A percentile compares a stretch with the other conserved stretches of the same genome.
These are phyloP conservation scores for Bruguiera gymnorhiza DNA, from an alignment of 345 rosid genomes.

Conservation along the genomic window DNA sequence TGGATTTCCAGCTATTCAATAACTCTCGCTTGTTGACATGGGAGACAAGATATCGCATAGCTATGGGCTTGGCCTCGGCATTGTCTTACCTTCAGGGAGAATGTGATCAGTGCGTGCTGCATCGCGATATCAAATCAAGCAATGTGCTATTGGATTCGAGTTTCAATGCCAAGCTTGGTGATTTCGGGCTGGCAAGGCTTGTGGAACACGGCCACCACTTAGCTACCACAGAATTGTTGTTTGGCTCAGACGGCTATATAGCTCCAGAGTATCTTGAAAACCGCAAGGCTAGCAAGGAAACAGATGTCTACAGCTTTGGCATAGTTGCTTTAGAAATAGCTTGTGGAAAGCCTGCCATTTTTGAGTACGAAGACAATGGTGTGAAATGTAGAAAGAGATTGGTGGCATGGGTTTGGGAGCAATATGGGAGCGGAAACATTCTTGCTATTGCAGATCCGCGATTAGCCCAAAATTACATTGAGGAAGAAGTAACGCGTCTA, in stretches of 20 bases:
- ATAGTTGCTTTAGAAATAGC: constrained; percentile 24
- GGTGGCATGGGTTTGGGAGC: constrained; percentile 28
- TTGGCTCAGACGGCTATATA: constrained; percentile 29
- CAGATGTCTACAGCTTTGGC: constrained; percentile 21
- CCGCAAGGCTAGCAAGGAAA: constrained; percentile 17
- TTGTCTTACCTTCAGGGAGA: constrained; percentile 28
- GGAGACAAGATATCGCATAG: constrained; percentile 23
- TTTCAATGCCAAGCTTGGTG: constrained; percentile 33
- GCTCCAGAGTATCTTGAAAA: constrained; percentile 13
- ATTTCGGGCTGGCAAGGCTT: constrained; percentile 37
- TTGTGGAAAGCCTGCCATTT: constrained; percentile 5
- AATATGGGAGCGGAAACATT: constrained; percentile 1
- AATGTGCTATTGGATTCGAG: constrained; percentile 26
- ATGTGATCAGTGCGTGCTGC: constrained; percentile 24
- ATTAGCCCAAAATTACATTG: not conserved
- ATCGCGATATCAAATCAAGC: constrained; percentile 29
- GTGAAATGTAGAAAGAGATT: not conserved
- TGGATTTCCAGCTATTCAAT: constrained; percentile 24
- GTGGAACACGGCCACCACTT: constrained; percentile 30
- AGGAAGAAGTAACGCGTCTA: constrained; percentile 19
- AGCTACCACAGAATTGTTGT: constrained; percentile 15
- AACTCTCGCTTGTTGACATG: constrained; percentile 17
- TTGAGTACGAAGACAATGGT: constrained; percentile 5
- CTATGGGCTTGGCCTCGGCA: constrained; percentile 25
- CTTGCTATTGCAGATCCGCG: constrained; percentile 6